Conservation (phyloP, 441 rosid species). For the Raphanus hybrid region DNA sequence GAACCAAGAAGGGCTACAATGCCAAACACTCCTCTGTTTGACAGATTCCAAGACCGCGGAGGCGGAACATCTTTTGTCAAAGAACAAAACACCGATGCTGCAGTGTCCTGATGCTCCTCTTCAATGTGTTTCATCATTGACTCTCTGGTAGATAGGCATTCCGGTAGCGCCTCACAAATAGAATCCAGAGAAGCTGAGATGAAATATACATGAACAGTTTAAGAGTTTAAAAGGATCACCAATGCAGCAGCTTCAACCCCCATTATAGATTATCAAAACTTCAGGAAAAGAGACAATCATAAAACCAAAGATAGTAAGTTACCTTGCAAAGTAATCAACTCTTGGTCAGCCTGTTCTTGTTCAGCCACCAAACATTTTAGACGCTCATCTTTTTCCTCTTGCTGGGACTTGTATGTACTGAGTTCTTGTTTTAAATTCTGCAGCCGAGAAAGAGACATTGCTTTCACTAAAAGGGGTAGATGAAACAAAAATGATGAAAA, state of each 20-base stretch:
- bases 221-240: background rate
- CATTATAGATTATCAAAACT: background rate
- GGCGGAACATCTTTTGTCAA: slow-evolving; percentile 23
- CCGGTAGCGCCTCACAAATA: slow-evolving; percentile 27
- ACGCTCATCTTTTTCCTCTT: slow-evolving; percentile 34
- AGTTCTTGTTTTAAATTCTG: slow-evolving; percentile 48
- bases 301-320: slow-evolving; percentile 8
- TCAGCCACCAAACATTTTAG: slow-evolving; percentile 34
- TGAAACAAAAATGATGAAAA: background rate
- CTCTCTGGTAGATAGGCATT: slow-evolving; percentile 49
- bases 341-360: slow-evolving; percentile 44
- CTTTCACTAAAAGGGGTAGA: background rate
- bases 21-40: slow-evolving; percentile 52
- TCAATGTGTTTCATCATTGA: slow-evolving; percentile 51
- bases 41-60: slow-evolving; percentile 29
- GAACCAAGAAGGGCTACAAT: slow-evolving; percentile 77
- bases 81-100: slow-evolving; percentile 54
- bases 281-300: slow-evolving; percentile 3
- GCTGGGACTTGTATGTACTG: slow-evolving; percentile 31
- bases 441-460: slow-evolving; percentile 10
- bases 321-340: slow-evolving; percentile 55
- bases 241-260: background rate
- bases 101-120: slow-evolving; percentile 47
- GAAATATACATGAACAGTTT: background rate
- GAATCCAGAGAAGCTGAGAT: slow-evolving; percentile 50